These are phyloP conservation scores for Pleurotus pulmonarius DNA, from an alignment of 768 basidiomycete genomes.

Conservation along the genomic window DNA sequence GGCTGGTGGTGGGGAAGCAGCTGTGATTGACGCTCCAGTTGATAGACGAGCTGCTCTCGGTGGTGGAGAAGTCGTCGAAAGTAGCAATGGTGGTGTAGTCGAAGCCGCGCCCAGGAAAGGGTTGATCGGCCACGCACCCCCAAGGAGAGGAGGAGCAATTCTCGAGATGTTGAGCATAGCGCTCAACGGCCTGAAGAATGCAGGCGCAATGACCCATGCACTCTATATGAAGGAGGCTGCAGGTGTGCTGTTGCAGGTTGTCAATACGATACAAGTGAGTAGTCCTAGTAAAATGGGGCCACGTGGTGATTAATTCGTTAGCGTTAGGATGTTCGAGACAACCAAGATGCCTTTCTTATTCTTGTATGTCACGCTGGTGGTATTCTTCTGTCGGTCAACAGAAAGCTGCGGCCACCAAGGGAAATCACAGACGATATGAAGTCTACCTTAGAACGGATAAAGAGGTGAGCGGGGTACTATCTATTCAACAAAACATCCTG, in stretches of 20 bases:
- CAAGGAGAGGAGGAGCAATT: background rate
- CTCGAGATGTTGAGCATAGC: background rate
- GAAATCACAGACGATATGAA: background rate
- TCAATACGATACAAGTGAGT: slow-evolving; percentile 1
- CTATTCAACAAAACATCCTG: background rate
- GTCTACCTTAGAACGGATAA: background rate
- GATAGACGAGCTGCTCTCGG: too few relatives aligned
- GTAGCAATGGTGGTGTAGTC: too few relatives aligned
- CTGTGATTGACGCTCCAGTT: too few relatives aligned
- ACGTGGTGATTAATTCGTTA: background rate
- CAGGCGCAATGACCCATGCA: background rate
- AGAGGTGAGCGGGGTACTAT: background rate
- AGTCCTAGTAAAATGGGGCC: background rate
- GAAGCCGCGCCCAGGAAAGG: too few relatives aligned
- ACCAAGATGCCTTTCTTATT: background rate
- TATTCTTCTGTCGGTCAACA: background rate
- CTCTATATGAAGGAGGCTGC: slow-evolving; percentile 1
- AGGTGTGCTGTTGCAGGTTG: background rate
- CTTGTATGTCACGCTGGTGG: too few relatives aligned
- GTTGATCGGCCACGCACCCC: background rate
- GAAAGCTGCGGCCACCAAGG: background rate
- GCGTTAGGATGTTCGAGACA: slow-evolving; percentile 1
- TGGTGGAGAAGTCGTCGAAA: too few relatives aligned
- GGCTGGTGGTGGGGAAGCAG: too few relatives aligned
- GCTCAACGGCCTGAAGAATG: background rate